Evolutionary conservation across 2,329 filamentous ascomycete genomes (phyloP).

Genomic region (Fusarium staphyleae): DNA sequence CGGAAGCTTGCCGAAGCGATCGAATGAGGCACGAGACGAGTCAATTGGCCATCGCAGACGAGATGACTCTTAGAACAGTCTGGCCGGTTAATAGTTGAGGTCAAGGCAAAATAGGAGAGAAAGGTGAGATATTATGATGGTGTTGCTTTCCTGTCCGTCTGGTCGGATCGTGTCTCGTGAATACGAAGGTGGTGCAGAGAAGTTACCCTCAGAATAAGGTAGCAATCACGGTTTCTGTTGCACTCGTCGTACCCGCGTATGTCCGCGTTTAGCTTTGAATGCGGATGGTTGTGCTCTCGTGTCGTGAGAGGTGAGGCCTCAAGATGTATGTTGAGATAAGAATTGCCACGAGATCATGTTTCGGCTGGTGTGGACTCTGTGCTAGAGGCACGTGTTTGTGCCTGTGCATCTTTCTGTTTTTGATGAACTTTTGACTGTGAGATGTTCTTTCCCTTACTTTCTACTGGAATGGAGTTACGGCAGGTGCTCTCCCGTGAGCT

Average conservation of each 20-base stretch:
- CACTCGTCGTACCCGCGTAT: conserved; percentile 1
- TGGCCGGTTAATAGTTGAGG: background rate
- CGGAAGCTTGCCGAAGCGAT: conserved; percentile 32
- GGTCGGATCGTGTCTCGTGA: background rate
- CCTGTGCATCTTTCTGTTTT: conserved; percentile 11
- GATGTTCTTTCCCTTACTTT: conserved; percentile 3
- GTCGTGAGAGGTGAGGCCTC: conserved; percentile 25
- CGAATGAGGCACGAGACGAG: background rate
- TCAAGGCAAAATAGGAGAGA: background rate
- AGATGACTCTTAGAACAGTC: conserved; percentile 8
- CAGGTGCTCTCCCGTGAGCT: background rate
- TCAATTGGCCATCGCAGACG: conserved; percentile 37
- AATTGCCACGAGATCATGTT: conserved; percentile 1
- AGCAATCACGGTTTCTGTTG: conserved; percentile 4
- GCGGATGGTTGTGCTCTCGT: background rate
- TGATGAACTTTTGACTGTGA: background rate
- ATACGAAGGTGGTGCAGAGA: conserved; percentile 5
- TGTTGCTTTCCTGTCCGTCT: background rate
- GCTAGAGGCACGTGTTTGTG: conserved; percentile 20
- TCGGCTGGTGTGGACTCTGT: conserved; percentile 16
- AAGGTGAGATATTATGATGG: background rate
- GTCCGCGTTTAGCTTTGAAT: conserved; percentile 1
- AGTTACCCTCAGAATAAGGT: background rate
- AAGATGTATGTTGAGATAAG: background rate
- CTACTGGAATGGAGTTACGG: background rate